Percentiles rank a stretch among this genome's conserved stretches.
Conservation (phyloP, 1,284 basidiomycete species). For the Melampsora occidentalis region DNA sequence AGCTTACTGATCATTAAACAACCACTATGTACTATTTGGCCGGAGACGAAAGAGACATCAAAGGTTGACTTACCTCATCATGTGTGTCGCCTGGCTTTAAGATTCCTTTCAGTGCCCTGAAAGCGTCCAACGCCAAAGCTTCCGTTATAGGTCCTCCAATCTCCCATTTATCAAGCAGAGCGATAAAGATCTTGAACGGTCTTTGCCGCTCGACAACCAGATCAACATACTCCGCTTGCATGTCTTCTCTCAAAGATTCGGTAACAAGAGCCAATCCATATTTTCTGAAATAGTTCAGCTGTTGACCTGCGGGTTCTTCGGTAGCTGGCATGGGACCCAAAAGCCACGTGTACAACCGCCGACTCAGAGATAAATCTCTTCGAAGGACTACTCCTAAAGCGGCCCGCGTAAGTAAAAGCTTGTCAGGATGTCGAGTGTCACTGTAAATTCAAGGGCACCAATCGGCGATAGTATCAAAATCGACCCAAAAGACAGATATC, state of each 20-base stretch:
- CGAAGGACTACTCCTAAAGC: conserved; percentile 69
- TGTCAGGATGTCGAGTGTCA: conserved; percentile 47
- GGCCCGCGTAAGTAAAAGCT: conserved; percentile 48
- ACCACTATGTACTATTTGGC: neutral
- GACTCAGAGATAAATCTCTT: conserved; percentile 85
- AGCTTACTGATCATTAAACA: neutral
- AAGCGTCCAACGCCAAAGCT: conserved; percentile 71
- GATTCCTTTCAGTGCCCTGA: conserved; percentile 67
- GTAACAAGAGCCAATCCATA: conserved; percentile 68
- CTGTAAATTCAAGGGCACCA: conserved; percentile 13
- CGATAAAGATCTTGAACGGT: conserved; percentile 93
- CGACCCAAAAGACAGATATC: neutral
- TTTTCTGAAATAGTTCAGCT: conserved; percentile 67
- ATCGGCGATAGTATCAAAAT: neutral
- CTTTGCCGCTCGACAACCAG: conserved; percentile 63
- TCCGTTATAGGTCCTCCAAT: conserved; percentile 80
- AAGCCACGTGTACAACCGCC: conserved; percentile 89
- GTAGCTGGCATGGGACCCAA: conserved; percentile 61
- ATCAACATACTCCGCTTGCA: conserved; percentile 30
- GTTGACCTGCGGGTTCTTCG: conserved; percentile 70
- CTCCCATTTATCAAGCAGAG: conserved; percentile 93
- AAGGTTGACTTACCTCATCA: conserved; percentile 63
- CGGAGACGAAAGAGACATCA: neutral
- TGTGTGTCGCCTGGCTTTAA: conserved; percentile 60
- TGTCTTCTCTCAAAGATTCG: conserved; percentile 60